Evolutionary conservation across 169 alveolate genomes (phyloP), one percentile per base, ranked within the genome.

Genomic region (Plasmodium malariae): DNA sequence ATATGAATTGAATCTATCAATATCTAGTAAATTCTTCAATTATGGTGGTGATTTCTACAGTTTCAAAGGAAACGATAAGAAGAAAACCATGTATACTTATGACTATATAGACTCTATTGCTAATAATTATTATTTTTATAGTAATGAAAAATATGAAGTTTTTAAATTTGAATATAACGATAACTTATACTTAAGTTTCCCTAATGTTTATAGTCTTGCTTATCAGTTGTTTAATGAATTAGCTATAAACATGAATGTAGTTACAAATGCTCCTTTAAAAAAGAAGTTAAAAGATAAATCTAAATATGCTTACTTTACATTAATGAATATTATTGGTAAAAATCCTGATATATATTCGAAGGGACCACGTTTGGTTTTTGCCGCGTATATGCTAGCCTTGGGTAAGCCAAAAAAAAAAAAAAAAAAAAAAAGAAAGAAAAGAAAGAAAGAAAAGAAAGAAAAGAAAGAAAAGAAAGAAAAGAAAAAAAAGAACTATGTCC

Each of bases 121-220:
- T 0, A 76, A 76, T 26, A 76, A 76, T 9, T 76, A 76, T 19
- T 76, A 9, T 32, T 76, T 62, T 40, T 49, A 12, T 32, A n/a
- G 6, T n/a, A 76, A 76, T 0, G 21, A 26, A 11, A 60, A 76
- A 62, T 26, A 76, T 45, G 71, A 28, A 11, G 89, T 76, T 36
- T 76, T 62, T 26, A 76, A 65, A 11, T 62, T n/a, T 7, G 68
- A 14, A 4, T 62, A 76, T 45, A 68, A 54, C 9, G n/a, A 7
- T 21, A 40, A 34, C 14, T 76, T 60, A 32, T 76, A 45, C 26
- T 43, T 9, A 11, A 59, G 32, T 11, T 28, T 76, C 4, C 89
- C 89, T n/a, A 76, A 76, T 76, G 71, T 76, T 6, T 76, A 76
- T n/a, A 76, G 89, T 60, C 51, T 76, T 43, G 89, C 89, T 5